Evolutionary conservation across 805 yeast species (phyloP).

Genomic region (Zygosaccharomyces rouxii): DNA sequence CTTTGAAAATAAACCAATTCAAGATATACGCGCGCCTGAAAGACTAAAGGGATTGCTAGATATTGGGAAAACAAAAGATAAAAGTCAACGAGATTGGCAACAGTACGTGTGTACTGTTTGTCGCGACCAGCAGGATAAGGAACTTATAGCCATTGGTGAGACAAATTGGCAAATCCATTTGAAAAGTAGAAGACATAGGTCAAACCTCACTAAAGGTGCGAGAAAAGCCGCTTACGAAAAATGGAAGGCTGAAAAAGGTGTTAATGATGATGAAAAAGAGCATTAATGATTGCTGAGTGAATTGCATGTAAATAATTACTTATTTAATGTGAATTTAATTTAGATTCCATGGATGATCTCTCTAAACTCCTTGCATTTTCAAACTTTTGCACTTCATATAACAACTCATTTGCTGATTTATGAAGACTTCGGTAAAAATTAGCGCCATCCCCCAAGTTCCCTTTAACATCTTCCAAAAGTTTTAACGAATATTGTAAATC

Average conservation of each 20-base stretch:
- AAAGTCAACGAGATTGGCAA: slow-evolving; percentile 44
- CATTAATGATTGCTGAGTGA: neutral
- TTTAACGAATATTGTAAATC: slow-evolving; percentile 24
- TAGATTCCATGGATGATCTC: slow-evolving; percentile 47
- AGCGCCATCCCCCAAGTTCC: slow-evolving; percentile 62
- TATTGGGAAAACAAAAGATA: slow-evolving; percentile 8
- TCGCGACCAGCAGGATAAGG: slow-evolving; percentile 47
- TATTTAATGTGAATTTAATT: slow-evolving; percentile 4
- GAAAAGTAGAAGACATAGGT: slow-evolving; percentile 62
- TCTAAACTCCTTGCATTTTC: slow-evolving; percentile 49
- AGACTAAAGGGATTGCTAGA: slow-evolving; percentile 31
- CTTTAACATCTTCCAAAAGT: slow-evolving; percentile 49
- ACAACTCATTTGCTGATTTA: slow-evolving; percentile 41
- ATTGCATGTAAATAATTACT: neutral
- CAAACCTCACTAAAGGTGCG: slow-evolving; percentile 44
- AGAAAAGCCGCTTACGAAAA: slow-evolving; percentile 53
- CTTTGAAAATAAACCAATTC: slow-evolving; percentile 22
- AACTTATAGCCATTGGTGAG: slow-evolving; percentile 66
- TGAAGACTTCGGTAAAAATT: slow-evolving; percentile 65
- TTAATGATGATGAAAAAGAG: neutral
- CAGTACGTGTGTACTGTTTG: slow-evolving; percentile 69
- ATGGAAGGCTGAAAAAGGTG: slow-evolving; percentile 26
- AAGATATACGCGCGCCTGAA: slow-evolving; percentile 38
- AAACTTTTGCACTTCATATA: slow-evolving; percentile 48
- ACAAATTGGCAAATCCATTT: slow-evolving; percentile 67